A percentile compares a stretch with the other conserved stretches of the same genome.
Conservation (phyloP, 2,329 filamentous ascomycete species). For the Penicillium sp. region DNA sequence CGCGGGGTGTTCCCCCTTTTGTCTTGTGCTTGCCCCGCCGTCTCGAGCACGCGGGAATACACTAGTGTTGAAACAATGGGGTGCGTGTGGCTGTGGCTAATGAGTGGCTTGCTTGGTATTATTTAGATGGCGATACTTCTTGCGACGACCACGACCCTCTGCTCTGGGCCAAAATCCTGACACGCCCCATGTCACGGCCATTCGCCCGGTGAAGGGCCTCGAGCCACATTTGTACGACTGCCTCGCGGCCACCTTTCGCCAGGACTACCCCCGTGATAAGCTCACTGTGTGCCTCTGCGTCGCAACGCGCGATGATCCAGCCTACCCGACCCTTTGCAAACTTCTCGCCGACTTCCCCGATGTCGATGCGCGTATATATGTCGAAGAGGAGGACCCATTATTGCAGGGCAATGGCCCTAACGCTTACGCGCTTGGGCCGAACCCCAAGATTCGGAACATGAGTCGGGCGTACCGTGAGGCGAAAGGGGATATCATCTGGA, state of each 20-base stretch:
- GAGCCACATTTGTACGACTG: slow-evolving; percentile 92
- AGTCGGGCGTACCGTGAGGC: slow-evolving; percentile 90
- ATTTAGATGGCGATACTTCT: slow-evolving; percentile 58
- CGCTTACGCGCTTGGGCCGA: slow-evolving; percentile 73
- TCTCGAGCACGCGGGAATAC: background rate
- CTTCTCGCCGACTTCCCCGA: slow-evolving; percentile 72
- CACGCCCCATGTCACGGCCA: slow-evolving; percentile 82
- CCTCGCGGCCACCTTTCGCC: slow-evolving; percentile 79
- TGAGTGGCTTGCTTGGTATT: background rate
- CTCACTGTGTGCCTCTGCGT: slow-evolving; percentile 83
- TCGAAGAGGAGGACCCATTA: slow-evolving; percentile 79
- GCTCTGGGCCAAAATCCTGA: slow-evolving; percentile 45
- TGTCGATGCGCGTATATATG: slow-evolving; percentile 70
- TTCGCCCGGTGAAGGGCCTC: slow-evolving; percentile 89
- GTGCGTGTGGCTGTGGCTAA: background rate
- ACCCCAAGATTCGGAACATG: slow-evolving; percentile 98
- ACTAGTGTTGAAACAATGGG: background rate
- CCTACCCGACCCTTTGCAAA: slow-evolving; percentile 71
- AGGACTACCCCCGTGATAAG: slow-evolving; percentile 75
- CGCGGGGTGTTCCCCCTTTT: background rate
- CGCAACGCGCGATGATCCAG: slow-evolving; percentile 71
- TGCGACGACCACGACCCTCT: slow-evolving; percentile 47
- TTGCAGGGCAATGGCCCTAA: slow-evolving; percentile 59
- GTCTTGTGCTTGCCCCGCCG: background rate
- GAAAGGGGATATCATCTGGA: slow-evolving; percentile 85